phyloP scores from a whole-genome alignment of 345 rosid species.

The Eucalyptus tenuipes region DNA sequence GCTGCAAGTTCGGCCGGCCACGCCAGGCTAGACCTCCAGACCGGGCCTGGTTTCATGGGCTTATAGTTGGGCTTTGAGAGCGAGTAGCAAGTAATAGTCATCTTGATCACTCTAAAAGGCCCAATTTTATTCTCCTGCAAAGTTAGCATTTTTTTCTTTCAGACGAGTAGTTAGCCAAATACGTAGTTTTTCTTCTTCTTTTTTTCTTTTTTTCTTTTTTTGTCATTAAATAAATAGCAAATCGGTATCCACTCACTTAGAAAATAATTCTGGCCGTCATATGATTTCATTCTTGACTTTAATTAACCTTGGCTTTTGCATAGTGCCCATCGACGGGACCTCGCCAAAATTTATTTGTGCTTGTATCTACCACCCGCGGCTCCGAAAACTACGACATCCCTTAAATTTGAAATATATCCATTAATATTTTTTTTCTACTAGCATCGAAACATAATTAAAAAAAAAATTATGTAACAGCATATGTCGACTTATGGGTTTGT shows the following conservation, averaged over 20 bases:
- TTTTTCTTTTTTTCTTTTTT: background rate
- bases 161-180: too few species aligned
- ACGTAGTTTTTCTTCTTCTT: too few species aligned
- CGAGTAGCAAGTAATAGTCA: background rate
- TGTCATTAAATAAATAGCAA: background rate
- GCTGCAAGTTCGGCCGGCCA: background rate
- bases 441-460: background rate
- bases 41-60: background rate
- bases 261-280: background rate
- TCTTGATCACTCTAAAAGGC: background rate
- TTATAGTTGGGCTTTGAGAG: background rate
- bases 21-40: background rate
- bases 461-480: too few species aligned
- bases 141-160: background rate
- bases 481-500: background rate
- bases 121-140: background rate
- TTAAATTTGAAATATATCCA: background rate
- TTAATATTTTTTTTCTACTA: background rate
- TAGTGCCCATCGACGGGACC: background rate
- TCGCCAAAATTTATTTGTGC: background rate
- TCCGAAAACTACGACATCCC: background rate
- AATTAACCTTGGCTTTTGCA: background rate
- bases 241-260: accelerated
- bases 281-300: background rate
- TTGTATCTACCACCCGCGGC: background rate